Conservation (phyloP, 176 grass and related monocot species). For the Aegilops longissima region DNA sequence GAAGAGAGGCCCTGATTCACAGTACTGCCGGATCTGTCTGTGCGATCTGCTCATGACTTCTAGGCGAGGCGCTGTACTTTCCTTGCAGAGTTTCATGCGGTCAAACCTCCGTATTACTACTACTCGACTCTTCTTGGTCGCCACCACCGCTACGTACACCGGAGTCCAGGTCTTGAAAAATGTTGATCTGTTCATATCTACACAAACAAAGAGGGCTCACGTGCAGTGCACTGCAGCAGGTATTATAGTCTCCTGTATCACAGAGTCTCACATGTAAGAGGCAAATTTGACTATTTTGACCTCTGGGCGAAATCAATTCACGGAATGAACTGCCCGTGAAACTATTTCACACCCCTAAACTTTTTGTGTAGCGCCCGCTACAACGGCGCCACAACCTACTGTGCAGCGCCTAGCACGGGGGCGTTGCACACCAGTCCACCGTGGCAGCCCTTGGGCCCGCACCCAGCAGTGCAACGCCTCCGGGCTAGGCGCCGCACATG, state of each 20-base stretch:
- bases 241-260: not conserved
- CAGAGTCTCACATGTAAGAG: no score
- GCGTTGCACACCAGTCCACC: no score
- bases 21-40: not conserved
- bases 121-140: slow-evolving; percentile 40
- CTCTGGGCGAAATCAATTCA: no score
- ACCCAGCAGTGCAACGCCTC: no score
- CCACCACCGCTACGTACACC: not conserved
- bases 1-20: slow-evolving; percentile 31
- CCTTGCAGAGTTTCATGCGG: slow-evolving; percentile 41
- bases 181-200: not conserved
- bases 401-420: no score
- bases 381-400: no score
- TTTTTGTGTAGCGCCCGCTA: no score
- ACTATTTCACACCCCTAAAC: no score
- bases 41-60: slow-evolving; percentile 6
- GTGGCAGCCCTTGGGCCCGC: no score
- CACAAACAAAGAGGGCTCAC: not conserved
- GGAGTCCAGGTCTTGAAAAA: slow-evolving; percentile 13
- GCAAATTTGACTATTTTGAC: no score
- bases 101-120: slow-evolving; percentile 36
- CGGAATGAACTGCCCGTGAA: no score
- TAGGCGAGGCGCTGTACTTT: slow-evolving; percentile 39
- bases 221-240: not conserved
- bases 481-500: no score